Conservation (phyloP, 2,329 filamentous ascomycete genomes). For the Mycogone perniciosa region DNA sequence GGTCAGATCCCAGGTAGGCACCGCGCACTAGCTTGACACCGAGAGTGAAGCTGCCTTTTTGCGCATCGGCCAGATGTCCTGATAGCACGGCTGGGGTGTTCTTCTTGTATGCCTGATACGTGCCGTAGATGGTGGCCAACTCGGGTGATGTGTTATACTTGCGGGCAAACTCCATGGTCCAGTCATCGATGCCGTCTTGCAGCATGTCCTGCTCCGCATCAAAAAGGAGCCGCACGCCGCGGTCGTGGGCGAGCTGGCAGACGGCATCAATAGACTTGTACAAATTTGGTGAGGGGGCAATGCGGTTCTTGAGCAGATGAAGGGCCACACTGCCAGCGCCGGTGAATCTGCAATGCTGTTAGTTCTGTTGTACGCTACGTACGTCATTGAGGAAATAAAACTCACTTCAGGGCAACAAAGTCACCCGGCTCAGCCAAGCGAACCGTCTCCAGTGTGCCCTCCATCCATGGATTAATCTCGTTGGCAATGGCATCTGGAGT, state of each 20-base stretch:
- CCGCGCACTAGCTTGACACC: conserved; percentile 72
- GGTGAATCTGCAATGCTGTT: conserved; percentile 52
- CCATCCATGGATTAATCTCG: conserved; percentile 65
- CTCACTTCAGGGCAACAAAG: conserved; percentile 59
- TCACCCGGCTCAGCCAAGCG: conserved; percentile 56
- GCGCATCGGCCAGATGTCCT: conserved; percentile 53
- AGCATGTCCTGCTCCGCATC: conserved; percentile 79
- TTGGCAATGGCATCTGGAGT: conserved; percentile 43
- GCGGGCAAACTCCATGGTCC: conserved; percentile 70
- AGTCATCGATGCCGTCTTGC: conserved; percentile 73
- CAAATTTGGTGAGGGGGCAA: conserved; percentile 58
- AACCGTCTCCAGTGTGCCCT: conserved; percentile 70
- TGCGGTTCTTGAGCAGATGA: conserved; percentile 55
- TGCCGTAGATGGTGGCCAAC: conserved; percentile 69
- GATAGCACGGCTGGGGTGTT: conserved; percentile 50
- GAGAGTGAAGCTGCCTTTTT: conserved; percentile 55
- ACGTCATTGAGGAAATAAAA: not conserved
- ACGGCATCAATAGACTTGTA: conserved; percentile 65
- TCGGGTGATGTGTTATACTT: conserved; percentile 63
- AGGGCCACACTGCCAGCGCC: conserved; percentile 73
- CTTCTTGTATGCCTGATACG: conserved; percentile 74
- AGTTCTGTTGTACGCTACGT: not conserved
- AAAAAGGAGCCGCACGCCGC: conserved; percentile 69
- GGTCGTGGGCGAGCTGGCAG: conserved; percentile 63
- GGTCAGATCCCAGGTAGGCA: conserved; percentile 66